Conservation (phyloP, 2,329 filamentous ascomycete species). For the Escovopsis sp. region DNA sequence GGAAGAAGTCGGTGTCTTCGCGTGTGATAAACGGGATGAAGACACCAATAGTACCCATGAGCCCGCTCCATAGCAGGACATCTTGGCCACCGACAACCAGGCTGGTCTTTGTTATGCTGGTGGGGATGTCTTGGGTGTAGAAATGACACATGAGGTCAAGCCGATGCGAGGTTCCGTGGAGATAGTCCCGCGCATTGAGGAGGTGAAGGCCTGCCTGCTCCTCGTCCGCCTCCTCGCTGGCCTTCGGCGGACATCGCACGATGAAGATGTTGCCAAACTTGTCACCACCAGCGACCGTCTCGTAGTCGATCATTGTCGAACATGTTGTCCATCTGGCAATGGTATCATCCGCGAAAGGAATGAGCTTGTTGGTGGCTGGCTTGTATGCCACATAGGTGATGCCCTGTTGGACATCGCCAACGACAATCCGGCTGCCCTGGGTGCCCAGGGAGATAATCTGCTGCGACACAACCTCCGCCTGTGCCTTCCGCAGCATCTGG, state of each 20-base stretch:
- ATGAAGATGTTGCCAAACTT: slow-evolving; percentile 97
- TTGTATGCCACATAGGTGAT: slow-evolving; percentile 92
- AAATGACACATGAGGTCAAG: slow-evolving; percentile 77
- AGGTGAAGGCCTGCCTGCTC: slow-evolving; percentile 82
- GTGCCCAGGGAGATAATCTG: slow-evolving; percentile 82
- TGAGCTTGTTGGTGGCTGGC: slow-evolving; percentile 74
- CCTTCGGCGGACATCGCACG: slow-evolving; percentile 71
- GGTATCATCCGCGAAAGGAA: slow-evolving; percentile 85
- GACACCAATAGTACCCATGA: slow-evolving; percentile 89
- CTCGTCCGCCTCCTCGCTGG: slow-evolving; percentile 81
- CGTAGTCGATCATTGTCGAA: slow-evolving; percentile 91
- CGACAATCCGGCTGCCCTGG: slow-evolving; percentile 79
- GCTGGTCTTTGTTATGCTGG: slow-evolving; percentile 74
- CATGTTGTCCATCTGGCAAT: slow-evolving; percentile 83
- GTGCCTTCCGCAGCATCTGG: slow-evolving; percentile 82
- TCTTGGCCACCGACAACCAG: slow-evolving; percentile 86
- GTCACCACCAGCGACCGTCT: slow-evolving; percentile 86
- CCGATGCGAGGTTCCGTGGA: slow-evolving; percentile 78
- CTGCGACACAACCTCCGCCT: slow-evolving; percentile 63
- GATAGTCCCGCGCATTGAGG: slow-evolving; percentile 77
- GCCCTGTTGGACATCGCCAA: slow-evolving; percentile 85
- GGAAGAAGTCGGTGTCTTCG: slow-evolving; percentile 96
- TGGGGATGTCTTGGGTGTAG: slow-evolving; percentile 84
- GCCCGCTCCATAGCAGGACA: slow-evolving; percentile 80
- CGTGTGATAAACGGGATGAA: slow-evolving; percentile 83